phyloP scores from a whole-genome alignment of 176 grass and related monocot species.

The Avena atlantica region DNA sequence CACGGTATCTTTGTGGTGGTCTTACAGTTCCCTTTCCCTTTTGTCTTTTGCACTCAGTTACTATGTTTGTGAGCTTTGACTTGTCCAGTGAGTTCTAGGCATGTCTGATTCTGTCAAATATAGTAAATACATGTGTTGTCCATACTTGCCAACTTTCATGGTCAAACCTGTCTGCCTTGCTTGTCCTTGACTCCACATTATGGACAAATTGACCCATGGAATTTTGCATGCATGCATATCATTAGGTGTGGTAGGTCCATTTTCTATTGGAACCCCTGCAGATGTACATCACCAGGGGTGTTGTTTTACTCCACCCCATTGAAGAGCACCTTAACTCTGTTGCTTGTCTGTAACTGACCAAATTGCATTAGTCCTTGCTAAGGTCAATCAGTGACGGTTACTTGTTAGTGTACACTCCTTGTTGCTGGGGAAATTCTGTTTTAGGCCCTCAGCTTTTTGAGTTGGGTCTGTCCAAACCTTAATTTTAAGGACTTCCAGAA shows the following conservation, averaged over 20 bases:
- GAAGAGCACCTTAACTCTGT: conserved; percentile 2
- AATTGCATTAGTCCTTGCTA: conserved; percentile 16
- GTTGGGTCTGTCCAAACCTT: background rate
- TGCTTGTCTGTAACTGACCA: background rate
- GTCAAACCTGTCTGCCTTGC: background rate
- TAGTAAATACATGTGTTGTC: background rate
- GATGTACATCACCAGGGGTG: background rate
- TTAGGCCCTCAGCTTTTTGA: conserved; percentile 1
- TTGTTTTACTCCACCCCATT: background rate
- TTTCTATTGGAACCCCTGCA: background rate
- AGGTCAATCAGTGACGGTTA: background rate
- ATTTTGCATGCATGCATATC: background rate
- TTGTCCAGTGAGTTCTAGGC: conserved; percentile 1
- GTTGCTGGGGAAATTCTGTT: background rate
- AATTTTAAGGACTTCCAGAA: background rate
- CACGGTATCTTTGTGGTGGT: background rate
- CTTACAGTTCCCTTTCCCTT: background rate
- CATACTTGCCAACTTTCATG: background rate
- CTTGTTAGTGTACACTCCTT: background rate
- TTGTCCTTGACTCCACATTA: background rate
- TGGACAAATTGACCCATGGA: background rate
- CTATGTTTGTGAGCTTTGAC: conserved; percentile 1
- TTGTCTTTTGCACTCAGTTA: conserved; percentile 8
- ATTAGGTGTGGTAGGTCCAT: background rate
- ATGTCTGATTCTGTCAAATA: background rate